Evolutionary conservation across 2,329 filamentous ascomycete species (phyloP).

Genomic region (Lasiodiplodia theobromae): DNA sequence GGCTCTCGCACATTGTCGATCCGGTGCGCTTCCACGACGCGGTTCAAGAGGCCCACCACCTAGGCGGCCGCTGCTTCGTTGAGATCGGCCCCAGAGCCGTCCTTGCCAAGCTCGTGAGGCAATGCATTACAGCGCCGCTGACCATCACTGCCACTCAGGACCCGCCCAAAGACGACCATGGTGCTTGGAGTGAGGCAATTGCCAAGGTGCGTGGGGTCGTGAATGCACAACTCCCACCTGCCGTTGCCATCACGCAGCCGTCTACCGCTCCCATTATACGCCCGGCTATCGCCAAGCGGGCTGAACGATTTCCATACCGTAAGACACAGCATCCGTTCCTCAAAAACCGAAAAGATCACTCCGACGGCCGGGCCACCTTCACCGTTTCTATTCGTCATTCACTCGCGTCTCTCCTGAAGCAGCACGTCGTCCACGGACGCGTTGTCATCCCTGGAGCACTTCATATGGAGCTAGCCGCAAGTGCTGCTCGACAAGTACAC

Average conservation of each 20-base stretch:
- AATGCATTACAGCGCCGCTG: not conserved
- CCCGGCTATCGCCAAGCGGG: no score
- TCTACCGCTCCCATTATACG: no score
- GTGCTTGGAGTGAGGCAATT: not conserved
- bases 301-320: no score
- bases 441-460: not conserved
- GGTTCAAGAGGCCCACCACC: not conserved
- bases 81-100: not conserved
- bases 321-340: no score
- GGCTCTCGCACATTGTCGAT: not conserved
- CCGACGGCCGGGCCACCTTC: not conserved
- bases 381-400: not conserved
- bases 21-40: not conserved
- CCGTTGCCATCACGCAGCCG: no score
- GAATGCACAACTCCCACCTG: no score
- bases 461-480: not conserved
- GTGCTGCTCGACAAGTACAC: no score
- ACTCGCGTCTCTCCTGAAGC: not conserved
- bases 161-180: not conserved
- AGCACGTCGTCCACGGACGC: not conserved
- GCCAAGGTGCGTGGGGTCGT: no score
- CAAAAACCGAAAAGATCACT: not conserved
- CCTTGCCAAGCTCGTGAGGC: not conserved
- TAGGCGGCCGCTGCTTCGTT: not conserved
- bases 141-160: not conserved